Base-by-base conservation (phyloP, 2,329 filamentous ascomycete species). In the Talaromyces sp. region DNA sequence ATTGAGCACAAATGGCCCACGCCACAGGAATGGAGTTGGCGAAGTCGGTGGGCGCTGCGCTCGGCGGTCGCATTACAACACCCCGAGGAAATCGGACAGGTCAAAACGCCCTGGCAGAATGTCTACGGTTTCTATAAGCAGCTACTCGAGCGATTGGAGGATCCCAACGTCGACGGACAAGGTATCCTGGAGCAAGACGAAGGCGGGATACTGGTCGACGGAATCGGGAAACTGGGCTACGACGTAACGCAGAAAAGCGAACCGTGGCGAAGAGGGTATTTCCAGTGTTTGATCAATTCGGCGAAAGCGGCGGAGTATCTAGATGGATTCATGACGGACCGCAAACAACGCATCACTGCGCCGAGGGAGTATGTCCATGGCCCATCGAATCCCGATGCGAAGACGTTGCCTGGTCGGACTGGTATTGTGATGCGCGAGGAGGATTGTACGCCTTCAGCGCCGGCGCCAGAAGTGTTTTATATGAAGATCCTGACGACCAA, bases 201-300 rank as follows among this genome's bases (percentile, higher is more conserved):
- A 1, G 84, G 82, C 2, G 84, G 80, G 0, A 76, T 83, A 2
- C 71, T 80, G 44, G 79, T 87, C n/a, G 81, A 82, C 2, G 84
- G 82, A 0, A 69, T 86, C 31, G 84, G 83, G 0, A 80, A 76
- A 62, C 79, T 82, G 2, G 86, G 86, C 0, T 86, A 86, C 67
- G 91, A 96, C 72, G 80, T 95, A 62, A 85, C 85, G 1, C 82
- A 77, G 6, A 96, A 92, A 79, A 88, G 87, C 66, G 91, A 96
- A 75, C 82, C 88, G 57, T 98, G 93, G 93, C 82, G 89, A 69
- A 83, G 91, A 61, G 92, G 92, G 0, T 98, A 98, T 76, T 92
- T 89, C 70, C 87, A 96, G 70, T 84, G 88, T 2, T 78, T 97
- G 54, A 91, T 97, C 86, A 83, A 88, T 11, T 86, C 86, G 64